A percentile compares a stretch with the other conserved stretches of the same genome.
These are phyloP conservation scores for Actinomortierella wolfii DNA, from an alignment of 371 early-diverging fungal genomes.

Conservation along the genomic window DNA sequence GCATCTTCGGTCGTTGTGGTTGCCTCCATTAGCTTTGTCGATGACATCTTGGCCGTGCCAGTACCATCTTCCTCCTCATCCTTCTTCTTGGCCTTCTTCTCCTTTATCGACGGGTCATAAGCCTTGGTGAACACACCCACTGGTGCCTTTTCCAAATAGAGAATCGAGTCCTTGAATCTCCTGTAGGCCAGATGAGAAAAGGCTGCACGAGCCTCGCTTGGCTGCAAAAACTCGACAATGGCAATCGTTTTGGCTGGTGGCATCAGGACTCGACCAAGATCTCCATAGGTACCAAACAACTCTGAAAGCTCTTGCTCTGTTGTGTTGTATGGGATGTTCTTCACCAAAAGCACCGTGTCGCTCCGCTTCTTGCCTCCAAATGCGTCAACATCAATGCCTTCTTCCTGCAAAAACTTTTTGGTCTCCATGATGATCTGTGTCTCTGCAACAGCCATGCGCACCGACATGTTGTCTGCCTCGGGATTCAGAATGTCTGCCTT, in stretches of 20 bases:
- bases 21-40: conserved; percentile 40
- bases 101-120: conserved; percentile 56
- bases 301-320: conserved; percentile 79
- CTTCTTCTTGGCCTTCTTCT: conserved; percentile 26
- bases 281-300: conserved; percentile 86
- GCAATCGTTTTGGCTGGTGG: conserved; percentile 96
- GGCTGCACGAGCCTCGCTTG: conserved; percentile 89
- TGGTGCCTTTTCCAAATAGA: conserved; percentile 96
- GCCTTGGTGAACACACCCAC: conserved; percentile 73
- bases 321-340: conserved; percentile 89
- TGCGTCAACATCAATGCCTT: conserved; percentile 77
- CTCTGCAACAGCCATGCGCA: conserved; percentile 94
- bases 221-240: conserved; percentile 90
- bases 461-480: conserved; percentile 87
- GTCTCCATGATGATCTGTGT: conserved; percentile 95
- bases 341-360: conserved; percentile 90
- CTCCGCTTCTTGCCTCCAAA: conserved; percentile 81
- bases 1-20: conserved; percentile 48
- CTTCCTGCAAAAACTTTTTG: conserved; percentile 84
- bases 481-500: conserved; percentile 91
- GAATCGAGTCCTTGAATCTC: conserved; percentile 85
- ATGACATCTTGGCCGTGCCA: conserved; percentile 51
- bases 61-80: conserved; percentile 46
- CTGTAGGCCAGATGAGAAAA: conserved; percentile 90
- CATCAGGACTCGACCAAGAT: conserved; percentile 86